Evolutionary conservation across 805 yeast species (phyloP), one percentile per base, ranked within the genome.

Genomic region (Candida boleticola): DNA sequence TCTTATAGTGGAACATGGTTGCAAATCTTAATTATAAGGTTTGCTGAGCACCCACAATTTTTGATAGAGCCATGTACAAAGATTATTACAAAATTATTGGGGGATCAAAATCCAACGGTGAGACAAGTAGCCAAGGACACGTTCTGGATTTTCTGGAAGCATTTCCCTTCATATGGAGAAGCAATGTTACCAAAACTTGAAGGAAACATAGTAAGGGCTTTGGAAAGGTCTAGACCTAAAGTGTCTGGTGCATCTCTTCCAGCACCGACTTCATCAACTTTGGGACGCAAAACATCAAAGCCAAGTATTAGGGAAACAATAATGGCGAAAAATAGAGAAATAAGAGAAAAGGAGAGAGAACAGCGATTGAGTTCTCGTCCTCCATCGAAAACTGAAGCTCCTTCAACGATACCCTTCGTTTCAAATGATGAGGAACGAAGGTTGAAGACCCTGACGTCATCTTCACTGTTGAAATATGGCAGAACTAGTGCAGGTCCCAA

Each of bases 51-150:
- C 54, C 40, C 36, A 46, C 39, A 33, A 21, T 27, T 6, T 35
- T 50, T 57, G 1, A 46, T 69, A 7, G 85, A 74, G 14, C 51
- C 61, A 3, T 59, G 82, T 1, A 81, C 70, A 26, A 77, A 71
- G 36, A 66, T 81, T 47, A 54, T 88, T 1, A 46, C 64, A 3
- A 82, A 78, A 50, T 83, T 92, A 17, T 66, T 93, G 0, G 57
- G 78, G 0, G 98, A 90, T 58, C 87, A 96, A 0, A 84, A 85
- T 44, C 88, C 90, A 0, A 66, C 77, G 0, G 97, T 87, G 0
- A 74, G 97, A 49, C 95, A 82, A 52, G 67, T 79, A 0, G 85
- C 83, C 68, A 76, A 96, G 57, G 66, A 71, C 2, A 72, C 89
- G 0, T 92, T 75, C 53, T 90, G 97, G 97, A 67, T 76, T 11